Percentiles rank a stretch among this genome's conserved stretches.
phyloP scores from a whole-genome alignment of 2,329 filamentous ascomycete genomes.

The Paraphaeosphaeria minitans region DNA sequence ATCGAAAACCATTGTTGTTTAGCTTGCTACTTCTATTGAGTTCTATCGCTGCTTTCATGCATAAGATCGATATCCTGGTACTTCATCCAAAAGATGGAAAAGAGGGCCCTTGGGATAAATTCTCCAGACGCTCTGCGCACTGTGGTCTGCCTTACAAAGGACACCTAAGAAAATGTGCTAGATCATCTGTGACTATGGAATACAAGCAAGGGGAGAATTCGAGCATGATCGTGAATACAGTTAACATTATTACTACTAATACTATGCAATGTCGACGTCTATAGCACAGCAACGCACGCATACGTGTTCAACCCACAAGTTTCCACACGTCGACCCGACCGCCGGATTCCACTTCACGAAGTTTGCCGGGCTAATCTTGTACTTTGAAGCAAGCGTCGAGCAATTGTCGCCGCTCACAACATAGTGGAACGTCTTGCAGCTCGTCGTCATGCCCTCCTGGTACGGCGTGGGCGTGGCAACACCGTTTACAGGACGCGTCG shows the following conservation, averaged over 20 bases:
- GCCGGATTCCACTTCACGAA: slow-evolving; percentile 21
- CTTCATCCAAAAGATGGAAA: too few species aligned
- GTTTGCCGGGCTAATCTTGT: slow-evolving; percentile 13
- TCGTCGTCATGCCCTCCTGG: slow-evolving; percentile 10
- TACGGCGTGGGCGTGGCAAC: slow-evolving; percentile 6
- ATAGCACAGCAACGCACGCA: slow-evolving; percentile 13
- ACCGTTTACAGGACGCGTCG: slow-evolving; percentile 9
- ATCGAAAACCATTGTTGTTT: too few species aligned
- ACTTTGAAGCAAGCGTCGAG: slow-evolving; percentile 3
- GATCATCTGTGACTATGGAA: not conserved
- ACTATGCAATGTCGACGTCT: not conserved
- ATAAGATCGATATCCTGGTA: too few species aligned
- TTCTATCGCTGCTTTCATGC: too few species aligned
- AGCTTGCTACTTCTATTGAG: too few species aligned
- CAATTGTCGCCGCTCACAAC: slow-evolving; percentile 11
- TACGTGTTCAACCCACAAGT: slow-evolving; percentile 17
- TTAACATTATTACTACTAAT: not conserved
- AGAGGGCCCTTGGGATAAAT: too few species aligned
- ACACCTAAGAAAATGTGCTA: too few species aligned
- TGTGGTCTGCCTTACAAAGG: too few species aligned
- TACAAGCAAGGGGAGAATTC: not conserved
- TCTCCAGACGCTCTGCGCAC: too few species aligned
- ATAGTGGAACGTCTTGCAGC: slow-evolving; percentile 13
- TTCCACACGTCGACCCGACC: slow-evolving; percentile 4
- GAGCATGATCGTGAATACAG: not conserved